Evolutionary conservation across 306 rosid species (phyloP).

Genomic region (Quercus cerris): DNA sequence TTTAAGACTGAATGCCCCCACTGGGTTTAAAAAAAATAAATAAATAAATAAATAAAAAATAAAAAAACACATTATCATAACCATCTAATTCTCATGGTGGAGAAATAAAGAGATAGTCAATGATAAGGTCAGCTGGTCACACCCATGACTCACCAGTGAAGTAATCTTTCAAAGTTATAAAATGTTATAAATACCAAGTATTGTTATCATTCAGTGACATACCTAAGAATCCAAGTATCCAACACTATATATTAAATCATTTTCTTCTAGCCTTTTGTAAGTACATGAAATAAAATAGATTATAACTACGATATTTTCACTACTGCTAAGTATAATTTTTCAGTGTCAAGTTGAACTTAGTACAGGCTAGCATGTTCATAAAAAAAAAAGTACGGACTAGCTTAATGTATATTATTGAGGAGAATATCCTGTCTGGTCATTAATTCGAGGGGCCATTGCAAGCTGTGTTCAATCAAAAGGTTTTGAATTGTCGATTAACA

Average conservation of each 20-base stretch:
- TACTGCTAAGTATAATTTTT: background rate
- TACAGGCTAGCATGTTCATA: no score
- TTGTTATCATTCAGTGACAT: background rate
- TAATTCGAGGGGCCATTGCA: background rate
- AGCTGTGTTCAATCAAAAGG: background rate
- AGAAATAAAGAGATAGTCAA: conserved; percentile 3
- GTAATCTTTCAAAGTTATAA: background rate
- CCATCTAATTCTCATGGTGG: background rate
- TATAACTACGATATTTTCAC: background rate
- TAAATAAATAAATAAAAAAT: no score
- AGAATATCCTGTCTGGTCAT: background rate
- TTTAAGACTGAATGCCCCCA: no score
- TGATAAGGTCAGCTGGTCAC: background rate
- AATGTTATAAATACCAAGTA: background rate
- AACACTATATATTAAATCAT: background rate
- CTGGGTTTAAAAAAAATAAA: no score
- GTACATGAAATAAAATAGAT: background rate
- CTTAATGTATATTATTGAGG: no score
- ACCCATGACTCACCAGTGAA: background rate
- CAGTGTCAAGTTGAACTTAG: no score
- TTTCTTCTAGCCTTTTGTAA: background rate
- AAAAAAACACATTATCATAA: background rate
- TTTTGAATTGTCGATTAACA: background rate
- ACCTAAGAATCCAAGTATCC: background rate
- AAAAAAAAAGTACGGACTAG: no score